Evolutionary conservation across 2,329 filamentous ascomycete species (phyloP).

Genomic region (Ceratocystiopsis brevicomis): DNA sequence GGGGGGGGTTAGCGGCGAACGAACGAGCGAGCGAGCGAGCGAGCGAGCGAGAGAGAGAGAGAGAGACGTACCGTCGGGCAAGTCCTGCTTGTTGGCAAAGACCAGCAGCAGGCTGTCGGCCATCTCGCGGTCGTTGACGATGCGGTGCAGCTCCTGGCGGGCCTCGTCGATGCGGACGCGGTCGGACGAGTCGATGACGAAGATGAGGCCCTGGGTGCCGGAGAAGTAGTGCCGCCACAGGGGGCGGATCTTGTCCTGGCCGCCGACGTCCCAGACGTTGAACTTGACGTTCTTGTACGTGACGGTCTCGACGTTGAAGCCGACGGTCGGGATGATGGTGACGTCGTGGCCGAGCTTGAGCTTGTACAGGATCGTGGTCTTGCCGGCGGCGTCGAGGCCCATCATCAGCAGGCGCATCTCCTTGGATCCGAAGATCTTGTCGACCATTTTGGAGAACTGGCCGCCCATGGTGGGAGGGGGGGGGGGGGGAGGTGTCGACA

Average conservation of each 20-base stretch:
- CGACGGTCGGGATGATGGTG: slow-evolving; percentile 97
- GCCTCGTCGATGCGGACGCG: slow-evolving; percentile 95
- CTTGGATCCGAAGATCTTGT: slow-evolving; percentile 62
- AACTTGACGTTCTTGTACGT: slow-evolving; percentile 99
- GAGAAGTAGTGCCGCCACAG: slow-evolving; percentile 99
- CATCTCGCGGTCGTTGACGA: slow-evolving; percentile 98
- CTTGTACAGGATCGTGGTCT: slow-evolving; percentile 99
- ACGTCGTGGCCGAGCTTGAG: slow-evolving; percentile 98
- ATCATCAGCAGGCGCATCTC: slow-evolving; percentile 99
- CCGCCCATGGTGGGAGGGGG: slow-evolving; percentile 54
- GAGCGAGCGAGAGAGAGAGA: too few relatives aligned
- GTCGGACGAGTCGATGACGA: slow-evolving; percentile 98
- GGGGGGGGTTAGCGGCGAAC: neutral
- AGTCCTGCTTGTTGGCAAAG: slow-evolving; percentile 99
- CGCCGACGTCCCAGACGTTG: slow-evolving; percentile 99
- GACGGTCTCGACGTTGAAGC: slow-evolving; percentile 99
- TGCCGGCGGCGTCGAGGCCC: slow-evolving; percentile 96
- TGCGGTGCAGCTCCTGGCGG: slow-evolving; percentile 87
- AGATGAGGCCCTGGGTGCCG: slow-evolving; percentile 98
- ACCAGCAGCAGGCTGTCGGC: slow-evolving; percentile 91
- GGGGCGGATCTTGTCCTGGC: slow-evolving; percentile 99
- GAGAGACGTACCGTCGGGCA: slow-evolving; percentile 19
- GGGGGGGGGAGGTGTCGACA: neutral
- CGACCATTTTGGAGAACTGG: slow-evolving; percentile 86
- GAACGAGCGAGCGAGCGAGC: too few relatives aligned